Evolutionary conservation across 1,284 basidiomycete genomes (phyloP).

Genomic region (Fomitiporia mediterranea): DNA sequence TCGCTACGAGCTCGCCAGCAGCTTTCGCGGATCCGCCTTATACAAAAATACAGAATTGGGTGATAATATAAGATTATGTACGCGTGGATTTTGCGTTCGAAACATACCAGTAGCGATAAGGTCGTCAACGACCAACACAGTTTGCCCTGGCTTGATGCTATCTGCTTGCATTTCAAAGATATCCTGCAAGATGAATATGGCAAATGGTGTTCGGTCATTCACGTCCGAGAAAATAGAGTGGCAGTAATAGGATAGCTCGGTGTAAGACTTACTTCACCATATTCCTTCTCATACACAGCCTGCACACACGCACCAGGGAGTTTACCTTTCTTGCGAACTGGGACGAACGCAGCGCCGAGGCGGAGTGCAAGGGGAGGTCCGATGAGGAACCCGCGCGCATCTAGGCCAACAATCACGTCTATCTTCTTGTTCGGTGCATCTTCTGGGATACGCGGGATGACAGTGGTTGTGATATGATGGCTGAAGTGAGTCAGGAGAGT

Average conservation of each 20-base stretch:
- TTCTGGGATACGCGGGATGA: constrained; percentile 28
- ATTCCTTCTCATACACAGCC: constrained; percentile 90
- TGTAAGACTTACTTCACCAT: constrained; percentile 62
- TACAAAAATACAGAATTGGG: neutral
- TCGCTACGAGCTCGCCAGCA: constrained; percentile 85
- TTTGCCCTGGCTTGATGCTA: constrained; percentile 80
- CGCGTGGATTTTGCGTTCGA: neutral
- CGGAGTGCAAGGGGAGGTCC: constrained; percentile 91
- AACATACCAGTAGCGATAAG: constrained; percentile 88
- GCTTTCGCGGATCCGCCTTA: constrained; percentile 91
- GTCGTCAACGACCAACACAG: constrained; percentile 90
- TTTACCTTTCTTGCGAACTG: constrained; percentile 93
- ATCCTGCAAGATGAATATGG: constrained; percentile 49
- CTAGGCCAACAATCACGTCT: constrained; percentile 93
- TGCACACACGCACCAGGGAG: constrained; percentile 82
- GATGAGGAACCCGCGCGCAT: constrained; percentile 94
- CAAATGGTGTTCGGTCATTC: neutral
- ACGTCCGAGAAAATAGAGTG: neutral
- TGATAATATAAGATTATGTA: neutral
- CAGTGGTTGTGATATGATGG: constrained; percentile 64
- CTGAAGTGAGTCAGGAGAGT: constrained; percentile 88
- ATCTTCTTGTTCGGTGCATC: constrained; percentile 64
- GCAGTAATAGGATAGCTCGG: neutral
- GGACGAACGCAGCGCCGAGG: constrained; percentile 93
- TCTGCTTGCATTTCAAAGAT: constrained; percentile 93